Percentiles rank a stretch among this genome's conserved stretches.
These are phyloP conservation scores for Pseudoperonospora humuli DNA, from an alignment of 352 stramenopile genomes.

Conservation along the genomic window DNA sequence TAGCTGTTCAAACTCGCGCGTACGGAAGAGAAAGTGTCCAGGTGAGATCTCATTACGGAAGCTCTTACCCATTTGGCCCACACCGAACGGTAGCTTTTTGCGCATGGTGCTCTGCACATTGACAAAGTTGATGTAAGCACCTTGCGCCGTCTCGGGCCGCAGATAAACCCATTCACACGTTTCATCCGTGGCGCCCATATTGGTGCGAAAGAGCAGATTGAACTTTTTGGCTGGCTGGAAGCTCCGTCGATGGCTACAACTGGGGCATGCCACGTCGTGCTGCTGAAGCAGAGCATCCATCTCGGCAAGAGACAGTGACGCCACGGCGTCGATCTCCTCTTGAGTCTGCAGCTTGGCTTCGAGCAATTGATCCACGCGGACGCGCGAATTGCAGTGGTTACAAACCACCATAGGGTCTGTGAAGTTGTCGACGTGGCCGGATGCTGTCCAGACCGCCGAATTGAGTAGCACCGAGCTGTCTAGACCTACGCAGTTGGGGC, in stretches of 20 bases:
- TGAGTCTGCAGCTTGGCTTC: constrained; percentile 38
- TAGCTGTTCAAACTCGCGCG: constrained; percentile 97
- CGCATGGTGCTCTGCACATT: constrained; percentile 89
- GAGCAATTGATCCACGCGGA: constrained; percentile 69
- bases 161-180: constrained; percentile 90
- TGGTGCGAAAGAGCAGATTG: constrained; percentile 97
- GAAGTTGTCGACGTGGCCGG: constrained; percentile 95
- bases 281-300: constrained; percentile 50
- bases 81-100: constrained; percentile 92
- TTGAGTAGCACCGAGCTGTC: constrained; percentile 95
- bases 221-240: constrained; percentile 89
- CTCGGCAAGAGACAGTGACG: constrained; percentile 39
- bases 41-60: constrained; percentile 99
- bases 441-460: constrained; percentile 91
- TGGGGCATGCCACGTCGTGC: constrained; percentile 49
- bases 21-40: constrained; percentile 96
- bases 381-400: constrained; percentile 85
- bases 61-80: constrained; percentile 96
- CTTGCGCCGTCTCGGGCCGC: constrained; percentile 94
- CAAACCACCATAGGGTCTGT: constrained; percentile 97
- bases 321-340: constrained; percentile 40
- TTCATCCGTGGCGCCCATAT: constrained; percentile 89
- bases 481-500: constrained; percentile 92
- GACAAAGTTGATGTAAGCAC: constrained; percentile 74
- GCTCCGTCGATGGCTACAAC: constrained; percentile 34